phyloP scores from a whole-genome alignment of 768 basidiomycete species.

The Sporobolomyces pararoseus region DNA sequence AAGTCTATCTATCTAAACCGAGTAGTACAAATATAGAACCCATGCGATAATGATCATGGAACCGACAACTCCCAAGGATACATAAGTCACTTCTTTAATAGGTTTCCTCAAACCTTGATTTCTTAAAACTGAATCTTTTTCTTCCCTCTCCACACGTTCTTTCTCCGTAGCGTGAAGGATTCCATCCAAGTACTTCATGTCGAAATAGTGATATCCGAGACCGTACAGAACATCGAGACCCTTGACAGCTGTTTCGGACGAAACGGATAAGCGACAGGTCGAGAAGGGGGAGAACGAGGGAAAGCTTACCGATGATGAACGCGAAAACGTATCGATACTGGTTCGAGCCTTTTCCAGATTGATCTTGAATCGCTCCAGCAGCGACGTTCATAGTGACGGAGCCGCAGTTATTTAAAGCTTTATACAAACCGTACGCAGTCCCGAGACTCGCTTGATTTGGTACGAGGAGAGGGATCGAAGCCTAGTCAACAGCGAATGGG shows the following conservation, averaged over 20 bases:
- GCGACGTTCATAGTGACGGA: conserved; percentile 7
- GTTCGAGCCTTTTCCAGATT: not conserved
- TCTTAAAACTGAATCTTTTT: not conserved
- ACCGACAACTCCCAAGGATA: not conserved
- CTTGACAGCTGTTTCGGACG: conserved; percentile 12
- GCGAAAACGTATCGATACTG: conserved; percentile 22
- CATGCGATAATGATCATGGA: conserved; percentile 17
- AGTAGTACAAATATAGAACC: conserved; percentile 22
- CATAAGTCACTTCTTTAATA: not conserved
- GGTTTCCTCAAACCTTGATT: conserved; percentile 3
- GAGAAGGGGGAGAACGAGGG: not conserved
- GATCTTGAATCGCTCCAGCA: conserved; percentile 25
- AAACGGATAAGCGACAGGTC: not conserved
- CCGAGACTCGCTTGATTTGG: conserved; percentile 20
- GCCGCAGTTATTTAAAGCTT: conserved; percentile 27
- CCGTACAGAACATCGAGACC: conserved; percentile 18
- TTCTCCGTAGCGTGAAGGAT: conserved; percentile 13
- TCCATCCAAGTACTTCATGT: conserved; percentile 13
- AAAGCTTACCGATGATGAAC: conserved; percentile 18
- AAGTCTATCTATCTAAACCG: too few relatives aligned
- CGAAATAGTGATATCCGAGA: conserved; percentile 8
- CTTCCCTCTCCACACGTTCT: not conserved
- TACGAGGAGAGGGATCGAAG: conserved; percentile 26
- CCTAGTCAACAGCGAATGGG: not conserved
- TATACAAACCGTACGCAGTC: conserved; percentile 21